Conservation (phyloP, 2,329 filamentous ascomycete genomes). For the Fusarium sarcochroum region DNA sequence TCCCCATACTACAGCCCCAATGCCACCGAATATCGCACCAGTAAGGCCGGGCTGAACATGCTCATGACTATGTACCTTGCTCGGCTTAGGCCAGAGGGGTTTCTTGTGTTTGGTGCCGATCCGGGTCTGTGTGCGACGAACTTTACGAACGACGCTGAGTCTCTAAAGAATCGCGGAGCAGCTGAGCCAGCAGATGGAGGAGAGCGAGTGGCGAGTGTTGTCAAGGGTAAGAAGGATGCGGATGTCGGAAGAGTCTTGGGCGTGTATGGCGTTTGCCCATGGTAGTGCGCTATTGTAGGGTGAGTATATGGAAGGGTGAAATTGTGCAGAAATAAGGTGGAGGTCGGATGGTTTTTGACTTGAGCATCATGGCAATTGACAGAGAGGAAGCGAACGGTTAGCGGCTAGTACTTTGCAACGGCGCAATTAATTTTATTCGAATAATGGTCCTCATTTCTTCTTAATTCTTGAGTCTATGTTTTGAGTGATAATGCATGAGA, state of each 20-base stretch:
- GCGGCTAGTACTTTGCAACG: too few relatives aligned
- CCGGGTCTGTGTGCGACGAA: conserved; percentile 27
- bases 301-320: too few relatives aligned
- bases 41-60: conserved; percentile 29
- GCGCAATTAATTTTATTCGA: too few relatives aligned
- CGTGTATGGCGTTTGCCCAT: not conserved
- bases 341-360: too few relatives aligned
- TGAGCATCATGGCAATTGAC: too few relatives aligned
- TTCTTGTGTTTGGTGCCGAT: conserved; percentile 8
- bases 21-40: conserved; percentile 8
- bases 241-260: conserved; percentile 4
- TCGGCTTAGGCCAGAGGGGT: conserved; percentile 4
- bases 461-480: too few relatives aligned
- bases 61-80: conserved; percentile 9
- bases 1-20: not conserved
- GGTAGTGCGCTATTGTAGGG: too few relatives aligned
- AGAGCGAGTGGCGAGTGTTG: not conserved
- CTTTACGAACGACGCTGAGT: not conserved
- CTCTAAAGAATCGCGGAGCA: not conserved
- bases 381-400: too few relatives aligned
- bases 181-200: conserved; percentile 12
- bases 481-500: too few relatives aligned
- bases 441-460: too few relatives aligned
- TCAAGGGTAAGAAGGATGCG: conserved; percentile 6
- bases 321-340: too few relatives aligned